phyloP scores from a whole-genome alignment of 2,329 filamentous ascomycete genomes.

The Xylariaceae sp. region DNA sequence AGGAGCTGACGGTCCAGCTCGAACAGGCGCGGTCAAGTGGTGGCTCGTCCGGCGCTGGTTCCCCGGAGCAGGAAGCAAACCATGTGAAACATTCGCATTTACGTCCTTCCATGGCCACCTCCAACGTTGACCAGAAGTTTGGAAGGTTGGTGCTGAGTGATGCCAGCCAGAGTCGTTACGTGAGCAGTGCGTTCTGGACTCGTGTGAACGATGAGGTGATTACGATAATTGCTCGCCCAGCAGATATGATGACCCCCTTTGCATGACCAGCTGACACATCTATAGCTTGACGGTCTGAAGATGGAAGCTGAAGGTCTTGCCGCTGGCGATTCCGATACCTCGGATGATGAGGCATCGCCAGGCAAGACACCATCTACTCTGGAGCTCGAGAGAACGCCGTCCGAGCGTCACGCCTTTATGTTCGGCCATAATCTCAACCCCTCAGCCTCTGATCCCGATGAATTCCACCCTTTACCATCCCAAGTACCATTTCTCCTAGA shows the following conservation, averaged over 20 bases:
- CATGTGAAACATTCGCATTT: constrained; percentile 8
- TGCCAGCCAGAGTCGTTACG: constrained; percentile 38
- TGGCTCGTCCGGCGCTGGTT: constrained; percentile 17
- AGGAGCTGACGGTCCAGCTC: constrained; percentile 43
- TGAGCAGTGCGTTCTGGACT: constrained; percentile 52
- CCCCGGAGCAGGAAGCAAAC: constrained; percentile 11
- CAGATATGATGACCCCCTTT: not conserved
- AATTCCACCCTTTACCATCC: constrained; percentile 48
- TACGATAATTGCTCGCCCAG: not conserved
- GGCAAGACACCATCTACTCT: constrained; percentile 28
- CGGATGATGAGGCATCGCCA: constrained; percentile 29
- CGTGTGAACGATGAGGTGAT: constrained; percentile 51
- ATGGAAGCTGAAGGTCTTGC: constrained; percentile 32
- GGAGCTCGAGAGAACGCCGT: constrained; percentile 37
- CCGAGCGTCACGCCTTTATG: constrained; percentile 46
- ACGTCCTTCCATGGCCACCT: constrained; percentile 3
- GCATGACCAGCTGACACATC: constrained; percentile 14
- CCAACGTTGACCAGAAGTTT: constrained; percentile 35
- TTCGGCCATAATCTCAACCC: constrained; percentile 41
- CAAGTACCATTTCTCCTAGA: constrained; percentile 51
- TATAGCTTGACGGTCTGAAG: constrained; percentile 40
- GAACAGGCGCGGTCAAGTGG: constrained; percentile 32
- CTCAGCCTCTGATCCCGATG: constrained; percentile 26
- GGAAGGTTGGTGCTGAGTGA: constrained; percentile 45
- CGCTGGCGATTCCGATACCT: constrained; percentile 31